Percentiles rank a stretch among this genome's conserved stretches.
Conservation (phyloP, 176 grass and related monocot species). For the Cocos nucifera region DNA sequence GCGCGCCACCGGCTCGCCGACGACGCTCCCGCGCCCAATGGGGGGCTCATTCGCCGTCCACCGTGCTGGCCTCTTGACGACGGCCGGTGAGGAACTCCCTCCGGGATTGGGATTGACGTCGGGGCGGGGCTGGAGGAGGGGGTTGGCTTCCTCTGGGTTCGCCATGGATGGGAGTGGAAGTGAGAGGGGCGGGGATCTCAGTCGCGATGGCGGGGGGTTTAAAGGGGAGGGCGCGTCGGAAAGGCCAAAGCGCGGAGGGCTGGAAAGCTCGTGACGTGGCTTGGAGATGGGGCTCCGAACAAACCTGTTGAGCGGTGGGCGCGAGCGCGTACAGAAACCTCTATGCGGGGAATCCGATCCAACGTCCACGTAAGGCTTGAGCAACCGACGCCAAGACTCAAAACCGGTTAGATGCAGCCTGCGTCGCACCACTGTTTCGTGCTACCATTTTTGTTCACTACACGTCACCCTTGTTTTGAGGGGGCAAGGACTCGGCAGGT, state of each 20-base stretch:
- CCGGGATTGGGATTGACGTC: background rate
- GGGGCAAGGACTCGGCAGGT: too few relatives aligned
- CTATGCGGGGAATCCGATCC: too few relatives aligned
- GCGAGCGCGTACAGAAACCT: background rate
- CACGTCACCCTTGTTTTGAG: too few relatives aligned
- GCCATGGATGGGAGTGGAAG: background rate
- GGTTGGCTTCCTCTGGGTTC: background rate
- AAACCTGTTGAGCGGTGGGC: background rate
- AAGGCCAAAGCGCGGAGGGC: background rate
- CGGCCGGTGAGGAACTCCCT: background rate
- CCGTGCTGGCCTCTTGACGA: constrained; percentile 15
- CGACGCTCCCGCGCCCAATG: constrained; percentile 23
- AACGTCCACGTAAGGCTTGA: too few relatives aligned
- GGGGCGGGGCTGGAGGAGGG: background rate
- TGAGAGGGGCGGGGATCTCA: background rate
- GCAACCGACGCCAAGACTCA: too few relatives aligned
- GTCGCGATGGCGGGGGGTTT: background rate
- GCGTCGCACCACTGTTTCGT: too few relatives aligned
- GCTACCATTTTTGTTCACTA: too few relatives aligned
- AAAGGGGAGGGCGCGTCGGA: constrained; percentile 4
- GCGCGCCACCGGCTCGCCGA: constrained; percentile 48
- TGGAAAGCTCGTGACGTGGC: background rate
- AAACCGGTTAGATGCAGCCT: too few relatives aligned
- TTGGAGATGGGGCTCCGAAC: background rate
- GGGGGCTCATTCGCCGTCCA: constrained; percentile 44